Conservation (phyloP, 768 basidiomycete genomes). For the Lactifluus piperatus region DNA sequence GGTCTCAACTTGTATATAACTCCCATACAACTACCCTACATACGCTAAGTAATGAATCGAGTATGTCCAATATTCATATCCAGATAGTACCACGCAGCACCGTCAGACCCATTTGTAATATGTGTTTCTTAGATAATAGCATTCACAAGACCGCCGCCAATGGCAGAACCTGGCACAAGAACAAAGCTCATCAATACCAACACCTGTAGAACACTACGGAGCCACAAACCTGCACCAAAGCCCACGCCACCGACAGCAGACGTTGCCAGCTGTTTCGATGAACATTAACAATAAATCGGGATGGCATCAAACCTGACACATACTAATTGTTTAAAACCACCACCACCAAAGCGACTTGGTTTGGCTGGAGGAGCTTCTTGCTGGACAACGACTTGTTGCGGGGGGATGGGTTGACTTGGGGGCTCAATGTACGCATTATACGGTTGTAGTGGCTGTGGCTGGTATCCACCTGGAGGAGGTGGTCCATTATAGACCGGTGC, state of each 20-base stretch:
- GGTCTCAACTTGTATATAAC: neutral
- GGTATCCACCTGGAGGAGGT: slow-evolving; percentile 20
- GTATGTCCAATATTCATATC: neutral
- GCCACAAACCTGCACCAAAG: slow-evolving; percentile 58
- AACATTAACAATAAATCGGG: neutral
- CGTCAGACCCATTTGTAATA: neutral
- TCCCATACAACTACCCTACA: neutral
- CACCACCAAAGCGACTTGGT: slow-evolving; percentile 10
- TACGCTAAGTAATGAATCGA: neutral
- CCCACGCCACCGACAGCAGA: slow-evolving; percentile 57
- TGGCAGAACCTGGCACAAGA: slow-evolving; percentile 36
- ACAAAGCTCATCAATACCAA: neutral
- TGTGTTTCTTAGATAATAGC: slow-evolving; percentile 35
- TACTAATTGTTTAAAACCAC: slow-evolving; percentile 14
- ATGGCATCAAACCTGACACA: neutral
- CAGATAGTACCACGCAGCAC: neutral
- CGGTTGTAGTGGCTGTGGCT: slow-evolving; percentile 20
- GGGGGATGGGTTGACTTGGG: slow-evolving; percentile 22
- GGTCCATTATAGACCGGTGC: slow-evolving; percentile 27
- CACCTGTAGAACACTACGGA: neutral
- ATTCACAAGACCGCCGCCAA: slow-evolving; percentile 41
- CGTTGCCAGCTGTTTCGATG: slow-evolving; percentile 26
- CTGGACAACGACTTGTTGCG: slow-evolving; percentile 9
- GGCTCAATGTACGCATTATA: slow-evolving; percentile 18
- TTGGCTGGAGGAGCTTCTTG: slow-evolving; percentile 22